Evolutionary conservation across 306 rosid genomes (phyloP).

Genomic region (Sphenostylis stenocarpa): DNA sequence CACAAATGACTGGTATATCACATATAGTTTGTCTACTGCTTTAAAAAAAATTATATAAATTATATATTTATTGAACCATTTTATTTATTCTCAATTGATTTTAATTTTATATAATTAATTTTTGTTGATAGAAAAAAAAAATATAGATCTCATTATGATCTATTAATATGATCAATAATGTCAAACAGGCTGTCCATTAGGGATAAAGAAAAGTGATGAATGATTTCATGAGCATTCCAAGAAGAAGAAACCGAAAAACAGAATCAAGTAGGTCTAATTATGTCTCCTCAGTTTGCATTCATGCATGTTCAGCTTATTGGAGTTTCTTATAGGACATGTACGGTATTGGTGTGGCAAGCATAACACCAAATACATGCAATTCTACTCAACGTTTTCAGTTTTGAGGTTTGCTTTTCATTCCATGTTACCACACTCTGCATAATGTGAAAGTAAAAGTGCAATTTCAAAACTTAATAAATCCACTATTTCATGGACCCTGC

Average conservation of each 20-base stretch:
- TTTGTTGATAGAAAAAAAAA: no score
- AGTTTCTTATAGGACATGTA: slow-evolving; percentile 31
- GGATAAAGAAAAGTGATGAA: slow-evolving; percentile 4
- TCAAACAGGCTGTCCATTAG: slow-evolving; percentile 33
- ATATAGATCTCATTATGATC: no score
- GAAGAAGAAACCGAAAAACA: slow-evolving; percentile 54
- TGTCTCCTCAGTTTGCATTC: slow-evolving; percentile 37
- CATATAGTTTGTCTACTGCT: no score
- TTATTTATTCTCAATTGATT: no score
- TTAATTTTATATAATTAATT: no score
- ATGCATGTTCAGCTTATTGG: slow-evolving; percentile 53
- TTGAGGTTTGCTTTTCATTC: not conserved
- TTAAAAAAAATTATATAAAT: no score
- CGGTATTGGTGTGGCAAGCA: slow-evolving; percentile 2
- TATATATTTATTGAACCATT: no score
- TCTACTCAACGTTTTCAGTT: not conserved
- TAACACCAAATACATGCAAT: slow-evolving; percentile 34
- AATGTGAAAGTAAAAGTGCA: no score
- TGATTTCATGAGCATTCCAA: slow-evolving; percentile 40
- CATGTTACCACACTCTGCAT: not conserved
- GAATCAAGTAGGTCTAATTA: slow-evolving; percentile 59
- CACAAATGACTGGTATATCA: no score
- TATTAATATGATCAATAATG: no score
- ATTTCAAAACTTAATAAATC: no score
- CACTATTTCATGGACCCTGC: no score